Evolutionary conservation across 805 yeast species (phyloP).

Genomic region (Jamesozyma spencerorum): DNA sequence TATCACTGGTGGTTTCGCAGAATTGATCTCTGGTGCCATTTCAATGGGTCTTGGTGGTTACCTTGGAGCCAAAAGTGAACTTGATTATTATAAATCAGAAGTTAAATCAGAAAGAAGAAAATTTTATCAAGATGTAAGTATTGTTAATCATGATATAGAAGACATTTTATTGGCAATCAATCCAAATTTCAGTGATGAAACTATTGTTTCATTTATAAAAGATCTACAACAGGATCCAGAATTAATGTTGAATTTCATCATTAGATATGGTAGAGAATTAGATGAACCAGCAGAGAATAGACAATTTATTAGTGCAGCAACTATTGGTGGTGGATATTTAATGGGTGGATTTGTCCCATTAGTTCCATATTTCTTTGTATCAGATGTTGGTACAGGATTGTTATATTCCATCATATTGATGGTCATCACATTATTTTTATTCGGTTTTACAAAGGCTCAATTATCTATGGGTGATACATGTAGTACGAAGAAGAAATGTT

Average conservation of each 20-base stretch:
- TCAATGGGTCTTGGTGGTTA: constrained; percentile 98
- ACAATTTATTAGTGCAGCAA: constrained; percentile 76
- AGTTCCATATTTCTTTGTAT: constrained; percentile 79
- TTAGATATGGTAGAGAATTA: constrained; percentile 81
- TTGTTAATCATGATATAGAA: constrained; percentile 66
- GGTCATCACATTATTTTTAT: constrained; percentile 75
- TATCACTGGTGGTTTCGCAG: constrained; percentile 97
- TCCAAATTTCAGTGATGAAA: constrained; percentile 49
- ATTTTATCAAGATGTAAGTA: constrained; percentile 55
- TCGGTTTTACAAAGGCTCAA: constrained; percentile 79
- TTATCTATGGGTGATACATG: constrained; percentile 77
- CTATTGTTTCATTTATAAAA: constrained; percentile 60
- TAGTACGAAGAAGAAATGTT: constrained; percentile 46
- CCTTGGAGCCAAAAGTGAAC: constrained; percentile 86
- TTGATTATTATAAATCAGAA: constrained; percentile 62
- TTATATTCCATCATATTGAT: constrained; percentile 66
- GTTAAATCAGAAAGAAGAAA: constrained; percentile 61
- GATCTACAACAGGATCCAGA: constrained; percentile 76
- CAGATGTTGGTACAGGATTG: constrained; percentile 68
- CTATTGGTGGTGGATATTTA: constrained; percentile 83
- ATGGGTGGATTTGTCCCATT: constrained; percentile 89
- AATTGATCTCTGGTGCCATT: constrained; percentile 91
- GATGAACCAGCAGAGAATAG: constrained; percentile 94
- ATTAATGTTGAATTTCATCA: constrained; percentile 74
- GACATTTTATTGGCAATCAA: constrained; percentile 70